phyloP scores from a whole-genome alignment of 805 yeast genomes.

The Lipomyces sp. region DNA sequence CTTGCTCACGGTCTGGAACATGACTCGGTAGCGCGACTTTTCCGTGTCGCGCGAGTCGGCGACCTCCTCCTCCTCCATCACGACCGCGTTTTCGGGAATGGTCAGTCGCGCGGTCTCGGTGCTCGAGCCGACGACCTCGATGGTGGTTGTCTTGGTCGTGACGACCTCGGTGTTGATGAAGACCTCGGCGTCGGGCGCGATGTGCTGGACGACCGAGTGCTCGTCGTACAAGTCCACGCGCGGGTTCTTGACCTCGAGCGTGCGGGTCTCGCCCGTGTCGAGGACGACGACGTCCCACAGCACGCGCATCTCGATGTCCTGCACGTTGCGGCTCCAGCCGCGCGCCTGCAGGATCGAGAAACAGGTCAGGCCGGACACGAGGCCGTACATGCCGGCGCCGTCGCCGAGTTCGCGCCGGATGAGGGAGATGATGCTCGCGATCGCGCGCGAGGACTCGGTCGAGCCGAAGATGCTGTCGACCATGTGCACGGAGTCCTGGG shows the following conservation, averaged over 20 bases:
- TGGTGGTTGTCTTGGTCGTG: slow-evolving; percentile 25
- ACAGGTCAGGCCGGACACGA: slow-evolving; percentile 34
- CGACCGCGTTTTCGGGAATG: slow-evolving; percentile 25
- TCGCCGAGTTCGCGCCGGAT: slow-evolving; percentile 35
- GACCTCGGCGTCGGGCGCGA: slow-evolving; percentile 21
- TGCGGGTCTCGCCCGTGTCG: slow-evolving; percentile 35
- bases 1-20: slow-evolving; percentile 24
- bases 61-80: slow-evolving; percentile 17
- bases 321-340: slow-evolving; percentile 30
- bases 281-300: slow-evolving; percentile 38
- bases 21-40: slow-evolving; percentile 15
- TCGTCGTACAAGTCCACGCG: slow-evolving; percentile 15
- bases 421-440: slow-evolving; percentile 32
- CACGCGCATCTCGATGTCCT: slow-evolving; percentile 30
- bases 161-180: slow-evolving; percentile 26
- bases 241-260: slow-evolving; percentile 23
- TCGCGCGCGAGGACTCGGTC: slow-evolving; percentile 37
- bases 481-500: slow-evolving; percentile 36
- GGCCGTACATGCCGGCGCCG: slow-evolving; percentile 33
- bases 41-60: slow-evolving; percentile 16
- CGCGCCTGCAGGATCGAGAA: slow-evolving; percentile 36
- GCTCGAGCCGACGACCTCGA: slow-evolving; percentile 17
- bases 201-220: slow-evolving; percentile 8
- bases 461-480: slow-evolving; percentile 36
- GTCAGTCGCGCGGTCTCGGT: slow-evolving; percentile 3